These are phyloP conservation scores for Barnettozyma californica DNA, from an alignment of 805 yeast species.

Conservation along the genomic window DNA sequence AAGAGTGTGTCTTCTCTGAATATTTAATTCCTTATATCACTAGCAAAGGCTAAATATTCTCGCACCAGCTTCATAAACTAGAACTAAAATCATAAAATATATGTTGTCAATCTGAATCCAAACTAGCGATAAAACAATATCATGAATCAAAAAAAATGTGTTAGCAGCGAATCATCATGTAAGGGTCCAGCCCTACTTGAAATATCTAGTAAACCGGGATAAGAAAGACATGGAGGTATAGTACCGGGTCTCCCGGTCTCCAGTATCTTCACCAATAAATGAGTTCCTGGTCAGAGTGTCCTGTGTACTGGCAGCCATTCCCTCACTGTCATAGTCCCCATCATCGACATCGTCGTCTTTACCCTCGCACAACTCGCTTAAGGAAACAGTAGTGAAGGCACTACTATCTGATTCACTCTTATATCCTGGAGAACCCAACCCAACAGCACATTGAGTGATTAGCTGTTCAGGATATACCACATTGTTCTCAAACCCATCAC, in stretches of 20 bases:
- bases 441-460: background rate
- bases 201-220: constrained; percentile 21
- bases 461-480: constrained; percentile 34
- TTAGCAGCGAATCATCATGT: constrained; percentile 4
- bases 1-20: background rate
- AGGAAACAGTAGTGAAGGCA: constrained; percentile 22
- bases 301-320: constrained; percentile 17
- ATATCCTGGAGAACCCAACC: constrained; percentile 2
- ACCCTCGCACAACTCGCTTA: constrained; percentile 16
- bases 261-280: constrained; percentile 1
- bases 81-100: background rate
- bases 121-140: background rate
- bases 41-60: background rate
- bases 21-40: background rate
- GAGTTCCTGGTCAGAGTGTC: constrained; percentile 16
- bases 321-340: constrained; percentile 14
- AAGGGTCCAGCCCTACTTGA: constrained; percentile 11
- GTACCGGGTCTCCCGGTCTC: constrained; percentile 19
- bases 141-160: background rate
- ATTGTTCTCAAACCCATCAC: constrained; percentile 47
- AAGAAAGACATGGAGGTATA: constrained; percentile 22
- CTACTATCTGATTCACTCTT: constrained; percentile 22
- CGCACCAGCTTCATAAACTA: background rate
- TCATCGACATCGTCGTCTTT: constrained; percentile 11
- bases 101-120: background rate